Evolutionary conservation across 805 yeast genomes (phyloP).

Genomic region (Candida chauliodis): DNA sequence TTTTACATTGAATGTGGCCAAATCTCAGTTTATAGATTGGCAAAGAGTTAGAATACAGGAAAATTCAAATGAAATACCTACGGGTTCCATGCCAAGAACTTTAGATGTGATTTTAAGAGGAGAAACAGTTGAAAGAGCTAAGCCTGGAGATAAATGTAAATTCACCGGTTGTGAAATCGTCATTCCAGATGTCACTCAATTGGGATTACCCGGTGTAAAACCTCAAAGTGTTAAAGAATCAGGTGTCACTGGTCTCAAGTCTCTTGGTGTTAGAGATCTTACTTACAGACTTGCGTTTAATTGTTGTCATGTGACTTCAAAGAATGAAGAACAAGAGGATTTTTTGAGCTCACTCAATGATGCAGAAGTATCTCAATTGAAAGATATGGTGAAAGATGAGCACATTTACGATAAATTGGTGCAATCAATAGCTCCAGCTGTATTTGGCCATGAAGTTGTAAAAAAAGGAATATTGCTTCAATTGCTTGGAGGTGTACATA

Average conservation of each 20-base stretch:
- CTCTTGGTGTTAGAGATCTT: slow-evolving; percentile 91
- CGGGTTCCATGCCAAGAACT: slow-evolving; percentile 98
- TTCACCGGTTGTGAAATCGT: slow-evolving; percentile 95
- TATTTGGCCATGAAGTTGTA: slow-evolving; percentile 90
- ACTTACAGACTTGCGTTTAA: slow-evolving; percentile 88
- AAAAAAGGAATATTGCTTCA: slow-evolving; percentile 90
- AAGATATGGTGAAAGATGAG: slow-evolving; percentile 86
- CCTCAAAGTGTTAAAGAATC: slow-evolving; percentile 79
- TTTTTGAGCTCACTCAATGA: slow-evolving; percentile 75
- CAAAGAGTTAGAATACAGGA: slow-evolving; percentile 94
- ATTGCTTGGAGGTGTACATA: slow-evolving; percentile 93
- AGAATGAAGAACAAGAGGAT: slow-evolving; percentile 53
- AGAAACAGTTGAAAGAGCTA: slow-evolving; percentile 91
- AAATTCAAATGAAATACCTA: slow-evolving; percentile 93
- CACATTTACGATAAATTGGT: slow-evolving; percentile 82
- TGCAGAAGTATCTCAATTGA: slow-evolving; percentile 79
- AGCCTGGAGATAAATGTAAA: slow-evolving; percentile 93
- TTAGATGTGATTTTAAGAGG: slow-evolving; percentile 90
- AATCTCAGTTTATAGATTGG: slow-evolving; percentile 93
- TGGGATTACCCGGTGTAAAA: slow-evolving; percentile 92
- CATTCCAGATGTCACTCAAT: slow-evolving; percentile 88
- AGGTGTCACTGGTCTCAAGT: slow-evolving; percentile 84
- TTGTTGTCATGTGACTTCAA: slow-evolving; percentile 84
- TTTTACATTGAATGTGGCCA: slow-evolving; percentile 80
- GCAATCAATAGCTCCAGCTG: slow-evolving; percentile 90